Conservation (phyloP, 495 filamentous ascomycete genomes). For the Neohortaea acidophila region DNA sequence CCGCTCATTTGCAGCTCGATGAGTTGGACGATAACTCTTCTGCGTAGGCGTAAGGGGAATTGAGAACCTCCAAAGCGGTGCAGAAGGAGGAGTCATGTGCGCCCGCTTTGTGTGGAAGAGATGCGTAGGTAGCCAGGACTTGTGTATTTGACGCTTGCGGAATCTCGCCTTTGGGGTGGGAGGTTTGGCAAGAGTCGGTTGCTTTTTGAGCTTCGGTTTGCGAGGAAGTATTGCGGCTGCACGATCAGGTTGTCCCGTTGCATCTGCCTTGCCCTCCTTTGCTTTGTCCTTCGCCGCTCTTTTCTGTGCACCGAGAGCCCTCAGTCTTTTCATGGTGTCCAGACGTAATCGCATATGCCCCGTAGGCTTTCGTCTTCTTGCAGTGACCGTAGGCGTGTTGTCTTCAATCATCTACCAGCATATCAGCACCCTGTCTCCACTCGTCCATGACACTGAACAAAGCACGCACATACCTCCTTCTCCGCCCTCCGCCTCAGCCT, state of each 20-base stretch:
- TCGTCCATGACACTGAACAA: background rate
- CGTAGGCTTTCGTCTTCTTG: conserved; percentile 53
- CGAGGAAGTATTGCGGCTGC: conserved; percentile 1
- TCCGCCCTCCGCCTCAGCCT: conserved; percentile 53
- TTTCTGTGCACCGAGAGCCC: conserved; percentile 45
- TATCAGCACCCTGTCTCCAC: background rate
- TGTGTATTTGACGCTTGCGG: conserved; percentile 70
- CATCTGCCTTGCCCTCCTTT: conserved; percentile 4
- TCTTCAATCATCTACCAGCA: conserved; percentile 64
- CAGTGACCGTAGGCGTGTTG: conserved; percentile 72
- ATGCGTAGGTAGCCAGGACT: conserved; percentile 92
- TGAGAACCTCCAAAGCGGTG: conserved; percentile 79
- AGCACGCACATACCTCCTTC: conserved; percentile 41
- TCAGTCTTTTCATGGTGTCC: conserved; percentile 63
- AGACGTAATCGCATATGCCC: conserved; percentile 60
- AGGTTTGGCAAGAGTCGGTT: conserved; percentile 49
- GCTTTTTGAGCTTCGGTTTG: conserved; percentile 35
- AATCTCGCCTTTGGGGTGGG: conserved; percentile 53
- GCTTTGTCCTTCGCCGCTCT: conserved; percentile 34
- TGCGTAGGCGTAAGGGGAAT: conserved; percentile 69
- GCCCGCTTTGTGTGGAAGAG: conserved; percentile 87
- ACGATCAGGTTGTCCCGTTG: background rate
- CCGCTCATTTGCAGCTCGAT: conserved; percentile 57
- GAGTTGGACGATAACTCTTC: conserved; percentile 77
- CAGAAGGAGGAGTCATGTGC: conserved; percentile 60